Evolutionary conservation across 768 basidiomycete genomes (phyloP).

Genomic region (Tephrocybe rancida): DNA sequence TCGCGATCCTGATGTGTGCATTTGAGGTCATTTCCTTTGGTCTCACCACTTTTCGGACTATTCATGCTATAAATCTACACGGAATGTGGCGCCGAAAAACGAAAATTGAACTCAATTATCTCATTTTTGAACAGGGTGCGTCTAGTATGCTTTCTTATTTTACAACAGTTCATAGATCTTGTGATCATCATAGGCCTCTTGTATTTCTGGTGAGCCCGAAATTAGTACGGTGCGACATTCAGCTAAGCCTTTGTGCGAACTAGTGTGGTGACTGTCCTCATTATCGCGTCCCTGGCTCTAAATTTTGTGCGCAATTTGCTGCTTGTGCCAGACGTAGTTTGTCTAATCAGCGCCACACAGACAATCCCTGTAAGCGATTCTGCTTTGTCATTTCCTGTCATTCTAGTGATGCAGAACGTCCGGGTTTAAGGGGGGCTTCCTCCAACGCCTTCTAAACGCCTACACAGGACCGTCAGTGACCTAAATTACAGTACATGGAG

Average conservation of each 20-base stretch:
- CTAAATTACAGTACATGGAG: neutral
- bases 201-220: slow-evolving; percentile 26
- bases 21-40: slow-evolving; percentile 27
- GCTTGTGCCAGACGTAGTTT: neutral
- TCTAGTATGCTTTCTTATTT: neutral
- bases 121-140: slow-evolving; percentile 31
- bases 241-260: too few relatives aligned
- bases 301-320: slow-evolving; percentile 22
- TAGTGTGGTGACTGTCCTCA: slow-evolving; percentile 26
- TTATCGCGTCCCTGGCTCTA: slow-evolving; percentile 23
- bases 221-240: neutral
- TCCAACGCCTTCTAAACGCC: slow-evolving; percentile 29
- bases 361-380: slow-evolving; percentile 19
- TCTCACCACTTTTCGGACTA: slow-evolving; percentile 23
- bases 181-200: slow-evolving; percentile 19
- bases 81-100: slow-evolving; percentile 17
- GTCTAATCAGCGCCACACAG: slow-evolving; percentile 8
- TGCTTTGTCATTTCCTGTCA: neutral
- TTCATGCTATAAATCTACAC: slow-evolving; percentile 23
- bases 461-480: slow-evolving; percentile 24
- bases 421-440: slow-evolving; percentile 24
- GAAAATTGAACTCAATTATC: slow-evolving; percentile 20
- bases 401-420: neutral
- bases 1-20: slow-evolving; percentile 29
- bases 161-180: neutral